Evolutionary conservation across 768 basidiomycete species (phyloP).

Genomic region (Steccherinum ochraceum): DNA sequence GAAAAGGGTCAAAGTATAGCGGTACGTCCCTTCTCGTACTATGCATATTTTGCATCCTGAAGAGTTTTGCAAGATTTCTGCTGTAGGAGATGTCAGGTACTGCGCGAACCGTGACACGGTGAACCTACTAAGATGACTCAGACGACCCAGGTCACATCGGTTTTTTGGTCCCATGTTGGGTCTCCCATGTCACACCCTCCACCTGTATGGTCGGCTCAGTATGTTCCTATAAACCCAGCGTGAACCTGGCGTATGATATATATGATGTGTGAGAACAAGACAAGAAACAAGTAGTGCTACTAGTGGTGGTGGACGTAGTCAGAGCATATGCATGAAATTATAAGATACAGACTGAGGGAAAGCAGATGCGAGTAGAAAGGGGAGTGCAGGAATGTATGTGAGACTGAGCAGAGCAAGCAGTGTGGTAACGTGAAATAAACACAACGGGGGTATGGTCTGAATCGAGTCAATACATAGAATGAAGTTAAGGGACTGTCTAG

Average conservation of each 20-base stretch:
- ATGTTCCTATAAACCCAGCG: neutral
- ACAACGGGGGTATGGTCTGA: constrained; percentile 8
- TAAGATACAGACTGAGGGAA: constrained; percentile 22
- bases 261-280: neutral
- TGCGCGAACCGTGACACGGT: too few relatives aligned
- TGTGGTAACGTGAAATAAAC: constrained; percentile 14
- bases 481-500: constrained; percentile 40
- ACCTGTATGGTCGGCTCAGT: too few relatives aligned
- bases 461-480: constrained; percentile 5
- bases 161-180: too few relatives aligned
- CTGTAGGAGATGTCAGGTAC: too few relatives aligned
- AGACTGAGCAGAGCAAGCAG: constrained; percentile 8
- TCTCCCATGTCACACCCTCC: too few relatives aligned
- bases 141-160: too few relatives aligned
- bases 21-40: too few relatives aligned
- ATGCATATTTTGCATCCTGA: too few relatives aligned
- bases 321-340: constrained; percentile 21
- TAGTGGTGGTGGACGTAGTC: neutral
- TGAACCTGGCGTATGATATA: neutral
- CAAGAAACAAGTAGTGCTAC: neutral
- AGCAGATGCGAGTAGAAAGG: constrained; percentile 9
- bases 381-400: constrained; percentile 3
- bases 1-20: too few relatives aligned
- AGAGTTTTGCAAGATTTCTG: too few relatives aligned
- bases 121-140: too few relatives aligned